These are phyloP conservation scores for Salvia rosmarinus DNA, from an alignment of 257 asterid species.

Conservation along the genomic window DNA sequence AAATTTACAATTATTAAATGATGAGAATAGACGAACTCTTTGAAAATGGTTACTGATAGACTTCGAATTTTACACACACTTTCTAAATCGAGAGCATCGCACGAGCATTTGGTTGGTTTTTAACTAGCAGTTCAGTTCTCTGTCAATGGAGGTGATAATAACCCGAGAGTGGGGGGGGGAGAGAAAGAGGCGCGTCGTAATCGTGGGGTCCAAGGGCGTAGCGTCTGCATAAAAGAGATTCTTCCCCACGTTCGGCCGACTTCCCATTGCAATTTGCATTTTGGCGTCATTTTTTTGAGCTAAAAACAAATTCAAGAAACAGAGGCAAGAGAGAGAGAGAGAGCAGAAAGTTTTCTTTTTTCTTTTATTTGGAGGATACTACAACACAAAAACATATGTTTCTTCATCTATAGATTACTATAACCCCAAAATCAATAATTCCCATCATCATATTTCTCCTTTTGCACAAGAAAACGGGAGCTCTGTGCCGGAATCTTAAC, in stretches of 20 bases:
- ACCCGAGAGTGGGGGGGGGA: too few relatives aligned
- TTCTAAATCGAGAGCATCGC: neutral
- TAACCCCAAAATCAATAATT: constrained; percentile 5
- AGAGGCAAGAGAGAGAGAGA: neutral
- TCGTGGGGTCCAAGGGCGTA: constrained; percentile 35
- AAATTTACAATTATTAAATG: neutral
- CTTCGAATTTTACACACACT: neutral
- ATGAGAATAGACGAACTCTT: neutral
- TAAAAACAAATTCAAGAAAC: constrained; percentile 24
- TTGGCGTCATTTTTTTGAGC: constrained; percentile 28
- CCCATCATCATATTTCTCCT: constrained; percentile 21
- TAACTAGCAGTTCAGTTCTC: neutral
- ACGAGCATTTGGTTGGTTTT: neutral
- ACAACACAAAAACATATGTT: neutral
- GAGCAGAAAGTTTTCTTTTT: constrained; percentile 1
- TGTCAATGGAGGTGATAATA: neutral
- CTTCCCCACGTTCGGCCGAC: constrained; percentile 41
- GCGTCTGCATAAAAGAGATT: constrained; percentile 42
- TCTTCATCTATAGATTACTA: neutral
- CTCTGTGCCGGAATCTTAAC: constrained; percentile 33
- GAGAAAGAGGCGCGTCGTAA: neutral
- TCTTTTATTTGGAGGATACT: neutral
- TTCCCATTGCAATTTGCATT: constrained; percentile 36
- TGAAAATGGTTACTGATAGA: too few relatives aligned
- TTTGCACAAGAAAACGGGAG: too few relatives aligned